Conservation (phyloP, 805 yeast species). For the Schizosaccharomyces octosporus region DNA sequence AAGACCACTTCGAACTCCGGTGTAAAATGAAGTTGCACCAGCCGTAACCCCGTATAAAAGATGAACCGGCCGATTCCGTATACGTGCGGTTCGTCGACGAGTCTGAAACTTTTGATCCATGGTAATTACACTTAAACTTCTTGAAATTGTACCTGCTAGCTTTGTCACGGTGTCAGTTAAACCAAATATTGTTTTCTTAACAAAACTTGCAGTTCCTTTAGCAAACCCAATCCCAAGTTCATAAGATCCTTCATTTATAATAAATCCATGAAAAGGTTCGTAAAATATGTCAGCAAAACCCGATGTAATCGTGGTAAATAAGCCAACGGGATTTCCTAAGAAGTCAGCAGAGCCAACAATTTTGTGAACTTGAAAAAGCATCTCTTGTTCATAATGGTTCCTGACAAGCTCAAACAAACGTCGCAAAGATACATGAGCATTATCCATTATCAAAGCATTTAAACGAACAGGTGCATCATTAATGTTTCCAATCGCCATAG, state of each 20-base stretch:
- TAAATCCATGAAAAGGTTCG: constrained; percentile 89
- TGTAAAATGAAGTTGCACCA: constrained; percentile 76
- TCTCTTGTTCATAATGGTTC: constrained; percentile 79
- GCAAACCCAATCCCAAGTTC: constrained; percentile 89
- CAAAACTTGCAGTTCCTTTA: constrained; percentile 80
- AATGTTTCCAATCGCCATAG: constrained; percentile 92
- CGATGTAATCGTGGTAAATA: constrained; percentile 75
- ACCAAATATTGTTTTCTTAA: constrained; percentile 86
- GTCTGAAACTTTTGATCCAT: constrained; percentile 70
- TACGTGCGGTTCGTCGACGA: constrained; percentile 44
- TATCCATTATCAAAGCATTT: constrained; percentile 69
- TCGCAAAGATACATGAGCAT: constrained; percentile 66
- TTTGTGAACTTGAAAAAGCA: constrained; percentile 75
- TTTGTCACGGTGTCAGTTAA: constrained; percentile 81
- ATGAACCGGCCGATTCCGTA: constrained; percentile 59
- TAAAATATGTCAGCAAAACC: constrained; percentile 92
- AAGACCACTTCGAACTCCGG: constrained; percentile 66
- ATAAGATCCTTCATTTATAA: constrained; percentile 83
- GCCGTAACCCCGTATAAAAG: constrained; percentile 62
- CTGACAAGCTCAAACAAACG: constrained; percentile 41
- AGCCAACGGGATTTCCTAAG: constrained; percentile 89
- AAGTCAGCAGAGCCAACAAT: constrained; percentile 90
- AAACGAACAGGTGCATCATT: constrained; percentile 87
- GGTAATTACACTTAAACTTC: constrained; percentile 77
- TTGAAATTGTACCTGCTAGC: constrained; percentile 80